Percentiles rank a stretch among this genome's conserved stretches.
phyloP scores from a whole-genome alignment of 108 stramenopile genomes.

The Parmales sp. region DNA sequence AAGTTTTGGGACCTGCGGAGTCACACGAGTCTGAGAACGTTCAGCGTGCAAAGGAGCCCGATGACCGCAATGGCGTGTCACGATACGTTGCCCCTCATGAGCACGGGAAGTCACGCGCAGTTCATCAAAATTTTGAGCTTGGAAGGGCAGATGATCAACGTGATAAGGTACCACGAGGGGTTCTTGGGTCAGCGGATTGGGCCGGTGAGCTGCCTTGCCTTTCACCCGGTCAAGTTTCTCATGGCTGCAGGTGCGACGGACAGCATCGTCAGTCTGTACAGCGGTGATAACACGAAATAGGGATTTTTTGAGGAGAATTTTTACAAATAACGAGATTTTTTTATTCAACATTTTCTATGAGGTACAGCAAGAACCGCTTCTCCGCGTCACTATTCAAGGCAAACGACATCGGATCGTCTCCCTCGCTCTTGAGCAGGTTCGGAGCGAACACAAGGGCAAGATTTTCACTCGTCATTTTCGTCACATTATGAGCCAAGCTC shows the following conservation, averaged over 20 bases:
- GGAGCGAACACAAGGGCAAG: conserved; percentile 14
- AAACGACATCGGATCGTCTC: conserved; percentile 11
- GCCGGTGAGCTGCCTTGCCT: conserved; percentile 79
- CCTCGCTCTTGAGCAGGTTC: neutral
- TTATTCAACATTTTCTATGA: neutral
- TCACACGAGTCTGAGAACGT: conserved; percentile 43
- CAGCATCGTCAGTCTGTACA: conserved; percentile 47
- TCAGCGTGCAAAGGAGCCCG: conserved; percentile 68
- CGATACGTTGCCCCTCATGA: conserved; percentile 70
- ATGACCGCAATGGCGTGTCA: conserved; percentile 92
- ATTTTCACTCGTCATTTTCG: conserved; percentile 8
- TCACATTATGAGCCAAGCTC: neutral
- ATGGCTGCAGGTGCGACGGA: conserved; percentile 87
- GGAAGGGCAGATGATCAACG: conserved; percentile 77
- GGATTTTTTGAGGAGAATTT: neutral
- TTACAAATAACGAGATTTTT: neutral
- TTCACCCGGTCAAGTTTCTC: conserved; percentile 80
- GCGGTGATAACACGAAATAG: neutral
- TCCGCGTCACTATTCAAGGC: neutral
- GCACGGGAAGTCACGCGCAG: conserved; percentile 81
- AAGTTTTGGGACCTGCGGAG: conserved; percentile 84
- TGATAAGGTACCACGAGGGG: conserved; percentile 79
- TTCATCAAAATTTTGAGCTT: conserved; percentile 81
- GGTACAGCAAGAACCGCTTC: neutral
- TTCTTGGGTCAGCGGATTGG: conserved; percentile 85